Percentiles rank a stretch among this genome's conserved stretches.
Evolutionary conservation across 2,329 filamentous ascomycete species (phyloP).

Genomic region (Geoglossum cookeanum): DNA sequence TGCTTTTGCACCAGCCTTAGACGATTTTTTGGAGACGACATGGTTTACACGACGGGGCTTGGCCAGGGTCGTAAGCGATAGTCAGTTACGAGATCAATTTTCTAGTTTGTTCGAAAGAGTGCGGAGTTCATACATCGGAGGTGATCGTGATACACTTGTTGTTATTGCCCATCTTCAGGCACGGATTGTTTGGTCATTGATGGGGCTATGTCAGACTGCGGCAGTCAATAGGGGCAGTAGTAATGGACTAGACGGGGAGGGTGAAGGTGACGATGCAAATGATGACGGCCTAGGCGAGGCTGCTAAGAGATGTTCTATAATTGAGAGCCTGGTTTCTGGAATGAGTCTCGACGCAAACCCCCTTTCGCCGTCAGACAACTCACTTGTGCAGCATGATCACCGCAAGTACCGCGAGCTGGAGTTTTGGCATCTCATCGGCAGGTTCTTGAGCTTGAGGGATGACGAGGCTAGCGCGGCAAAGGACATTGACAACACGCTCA

Average conservation of each 20-base stretch:
- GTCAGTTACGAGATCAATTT: slow-evolving; percentile 44
- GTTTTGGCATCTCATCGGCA: slow-evolving; percentile 67
- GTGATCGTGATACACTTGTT: slow-evolving; percentile 7
- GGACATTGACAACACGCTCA: slow-evolving; percentile 46
- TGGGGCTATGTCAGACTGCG: slow-evolving; percentile 28
- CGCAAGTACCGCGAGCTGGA: slow-evolving; percentile 40
- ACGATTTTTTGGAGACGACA: slow-evolving; percentile 59
- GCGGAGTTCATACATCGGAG: slow-evolving; percentile 16
- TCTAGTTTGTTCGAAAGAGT: slow-evolving; percentile 38
- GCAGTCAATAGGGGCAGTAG: not conserved
- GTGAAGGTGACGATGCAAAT: slow-evolving; percentile 10
- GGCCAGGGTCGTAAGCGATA: slow-evolving; percentile 33
- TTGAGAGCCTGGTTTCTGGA: slow-evolving; percentile 61
- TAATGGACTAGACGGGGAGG: slow-evolving; percentile 7
- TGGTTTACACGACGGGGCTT: slow-evolving; percentile 52
- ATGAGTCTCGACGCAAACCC: slow-evolving; percentile 17
- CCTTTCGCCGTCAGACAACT: not conserved
- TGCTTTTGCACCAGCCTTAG: slow-evolving; percentile 56
- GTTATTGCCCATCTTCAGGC: slow-evolving; percentile 33
- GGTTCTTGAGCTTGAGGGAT: slow-evolving; percentile 46
- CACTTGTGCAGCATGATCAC: slow-evolving; percentile 14
- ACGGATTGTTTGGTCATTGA: slow-evolving; percentile 39
- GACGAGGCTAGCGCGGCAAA: slow-evolving; percentile 37
- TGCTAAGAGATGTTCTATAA: slow-evolving; percentile 49
- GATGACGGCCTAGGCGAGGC: slow-evolving; percentile 41